Base-by-base conservation (phyloP, 768 basidiomycete genomes). In the Cystobasidium onofrii region DNA sequence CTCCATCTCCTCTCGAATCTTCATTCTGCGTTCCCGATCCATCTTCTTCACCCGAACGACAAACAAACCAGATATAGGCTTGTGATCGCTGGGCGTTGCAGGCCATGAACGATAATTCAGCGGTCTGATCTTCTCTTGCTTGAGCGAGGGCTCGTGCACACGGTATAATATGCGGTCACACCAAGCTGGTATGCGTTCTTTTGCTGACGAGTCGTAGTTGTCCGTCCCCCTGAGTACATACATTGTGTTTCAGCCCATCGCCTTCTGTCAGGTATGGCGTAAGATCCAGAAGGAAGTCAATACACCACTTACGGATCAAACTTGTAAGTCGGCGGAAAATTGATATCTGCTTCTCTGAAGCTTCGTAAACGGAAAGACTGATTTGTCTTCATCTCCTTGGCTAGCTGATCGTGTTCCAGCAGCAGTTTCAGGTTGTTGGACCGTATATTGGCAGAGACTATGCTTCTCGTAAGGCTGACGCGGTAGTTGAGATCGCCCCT, bases 401-500 rank as follows among this genome's bases (percentile, higher is more conserved):
- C 82, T 1, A 99, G 87, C 78, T 99, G 92, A 81, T 99, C 95
- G 80, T 94, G 88, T 20, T 83, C 78, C 27, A 88, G 81, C 9
- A 99, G 86, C 39, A 82, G 82, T 1, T 84, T 82, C 23, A 87
- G 82, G 61, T 95, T 89, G 39, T 86, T 86, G 0, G 87, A 82
- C n/a, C 87, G 83, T 64, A 94, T 84, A 34, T 88, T 86, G 0
- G 88, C 82, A 60, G 92, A 82, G 76, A 94, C 90, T 39, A 86
- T 84, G 27, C 97, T 94, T 29, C 95, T 86, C 0, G 92, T 87
- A 78, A 90, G 88, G 81, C 98, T 94, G 76, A 98, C 94, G 54
- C 95, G 92, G 80, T 97, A 99, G 82, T 99, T 99, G 83, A 99
- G 85, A 81, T 98, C 95, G 0, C 95, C 95, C 74, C 89, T 91